Evolutionary conservation across 2,329 filamentous ascomycete genomes (phyloP), one percentile per base, ranked within the genome.

Genomic region (Diplocarpon mali): DNA sequence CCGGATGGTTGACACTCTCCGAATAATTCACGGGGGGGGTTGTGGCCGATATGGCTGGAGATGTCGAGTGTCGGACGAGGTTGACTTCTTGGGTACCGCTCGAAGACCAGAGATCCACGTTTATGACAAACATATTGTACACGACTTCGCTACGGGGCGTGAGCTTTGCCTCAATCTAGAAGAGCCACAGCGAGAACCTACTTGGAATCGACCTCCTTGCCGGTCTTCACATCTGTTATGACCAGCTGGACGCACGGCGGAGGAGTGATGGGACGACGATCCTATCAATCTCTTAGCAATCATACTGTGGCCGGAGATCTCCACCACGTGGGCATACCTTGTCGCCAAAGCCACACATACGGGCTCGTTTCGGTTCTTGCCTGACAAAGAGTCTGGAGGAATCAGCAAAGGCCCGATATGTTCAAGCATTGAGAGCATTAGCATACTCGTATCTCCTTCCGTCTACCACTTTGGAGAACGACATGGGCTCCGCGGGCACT

Each of bases 271-370:
- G 92, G 92, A 52, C 92, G 77, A 53, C 92, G 85, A 64, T 98
- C 92, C 85, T 94, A 9, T 29, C 5, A 10, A 14, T 16, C 8
- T 13, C 3, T 45, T 40, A 32, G 38, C 28, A 38, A 37, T 15
- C 15, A 5, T 12, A 9, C 9, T 15, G 27, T 12, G 2, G 11
- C 20, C 20, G 20, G 20, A 24, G 20, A 24, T 24, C 20, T 24
- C 20, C 7, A 24, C 20, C 7, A 7, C 20, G 20, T 24, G 30
- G 34, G 12, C 49, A 45, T 67, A 92, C 86, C 75, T 96, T 98
- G 69, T 98, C 92, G 51, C 92, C 92, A 67, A 96, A 98, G 7
- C 92, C 92, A 68, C 92, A 98, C 92, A 96, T 96, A 50, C 92
- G 85, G 53, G 92, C 92, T 57, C 92, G 80, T 57, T 86, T 75